Evolutionary conservation across 306 rosid genomes (phyloP), one percentile per base, ranked within the genome.

Genomic region (Prunus davidiana): DNA sequence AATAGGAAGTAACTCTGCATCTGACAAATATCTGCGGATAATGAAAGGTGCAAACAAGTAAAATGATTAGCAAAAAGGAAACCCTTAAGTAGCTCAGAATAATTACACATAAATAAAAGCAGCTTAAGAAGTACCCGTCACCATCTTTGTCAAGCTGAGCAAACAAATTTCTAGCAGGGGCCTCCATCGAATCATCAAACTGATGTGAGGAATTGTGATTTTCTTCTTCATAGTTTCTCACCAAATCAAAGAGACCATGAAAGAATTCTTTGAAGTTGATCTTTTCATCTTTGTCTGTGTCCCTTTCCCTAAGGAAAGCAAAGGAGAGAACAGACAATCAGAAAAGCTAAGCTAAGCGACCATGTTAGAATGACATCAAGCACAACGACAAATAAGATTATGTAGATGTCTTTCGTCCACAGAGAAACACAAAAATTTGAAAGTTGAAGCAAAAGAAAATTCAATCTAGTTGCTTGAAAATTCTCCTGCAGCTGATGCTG

Each of bases 241-340:
- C 99, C 90, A 92, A 84, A 86, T 95, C 99, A 87, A 95, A 95
- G 69, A 95, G 92, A 78, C 99, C 97, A 65, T 92, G 99, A 80
- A 92, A 95, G 86, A 95, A 95, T 83, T 95, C 97, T 70, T 95
- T 89, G 69, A 90, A 95, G 90, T 91, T 92, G 51, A 95, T 62
- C 88, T 89, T 95, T 73, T 91, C 99, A 76, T 95, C 99, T 85
- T 76, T 87, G 78, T 95, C 99, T 0, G 96, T 69, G 78, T 95
- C 99, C 71, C 97, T 89, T 81, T 95, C 99, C 80, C 99, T 95
- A 52, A 54, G 8, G 61, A 79, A 78, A 52, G 41, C 66, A 62
- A 81, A 81, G 16, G 34, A 60, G 74, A 45, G 75, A 60, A 72
- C 60, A 63, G 72, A 76, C 81, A 86, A 61, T 65, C 73, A 76